Percentiles rank a stretch among this genome's conserved stretches.
Conservation (phyloP, 192 early-diverging fungal species). For the Neocallimastix lanati region DNA sequence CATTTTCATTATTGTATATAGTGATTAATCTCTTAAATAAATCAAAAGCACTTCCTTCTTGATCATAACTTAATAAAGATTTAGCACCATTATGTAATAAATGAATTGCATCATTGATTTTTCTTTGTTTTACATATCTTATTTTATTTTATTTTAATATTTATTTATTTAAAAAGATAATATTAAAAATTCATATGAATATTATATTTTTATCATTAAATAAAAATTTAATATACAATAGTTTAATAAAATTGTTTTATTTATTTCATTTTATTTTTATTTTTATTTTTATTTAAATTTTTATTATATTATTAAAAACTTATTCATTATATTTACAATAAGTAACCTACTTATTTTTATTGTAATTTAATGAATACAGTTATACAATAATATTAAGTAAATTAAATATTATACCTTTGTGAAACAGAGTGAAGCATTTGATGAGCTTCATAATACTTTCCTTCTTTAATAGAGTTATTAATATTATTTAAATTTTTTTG, state of each 20-base stretch:
- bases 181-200: no score
- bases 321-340: no score
- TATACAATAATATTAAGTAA: neutral
- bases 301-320: no score
- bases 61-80: slow-evolving; percentile 57
- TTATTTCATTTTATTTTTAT: no score
- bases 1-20: slow-evolving; percentile 46
- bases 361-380: no score
- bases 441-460: slow-evolving; percentile 93
- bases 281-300: no score
- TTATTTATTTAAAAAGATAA: no score
- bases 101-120: slow-evolving; percentile 50
- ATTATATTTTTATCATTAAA: no score
- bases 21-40: slow-evolving; percentile 64
- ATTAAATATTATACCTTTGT: slow-evolving; percentile 37
- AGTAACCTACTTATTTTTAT: no score
- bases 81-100: slow-evolving; percentile 64
- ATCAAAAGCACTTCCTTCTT: slow-evolving; percentile 67
- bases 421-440: slow-evolving; percentile 91
- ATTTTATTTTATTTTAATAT: no score
- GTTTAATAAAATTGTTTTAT: no score
- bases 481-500: neutral
- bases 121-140: slow-evolving; percentile 77
- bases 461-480: slow-evolving; percentile 25
- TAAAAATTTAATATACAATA: no score